Evolutionary conservation across 1,139 yeast genomes (phyloP), one percentile per base, ranked within the genome.

Genomic region (Yamadazyma sp.): DNA sequence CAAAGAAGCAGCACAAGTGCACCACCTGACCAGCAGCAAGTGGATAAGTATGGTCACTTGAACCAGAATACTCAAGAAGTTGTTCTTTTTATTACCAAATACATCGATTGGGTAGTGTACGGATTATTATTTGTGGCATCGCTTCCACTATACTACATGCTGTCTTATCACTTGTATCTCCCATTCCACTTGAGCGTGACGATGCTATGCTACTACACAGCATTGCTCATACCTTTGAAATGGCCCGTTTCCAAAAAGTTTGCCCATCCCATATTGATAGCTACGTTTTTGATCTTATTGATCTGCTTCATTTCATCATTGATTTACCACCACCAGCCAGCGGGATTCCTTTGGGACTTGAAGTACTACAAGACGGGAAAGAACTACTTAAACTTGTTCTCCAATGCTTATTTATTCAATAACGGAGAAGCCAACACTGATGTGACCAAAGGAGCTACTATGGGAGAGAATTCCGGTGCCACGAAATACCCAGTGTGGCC

Each of bases 221-320:
- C 84, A 6, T 58, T 80, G 40, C 55, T 73, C 22, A 59, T 81
- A 4, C 80, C 82, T 11, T 57, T 62, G 38, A 60, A 54, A 37
- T 68, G 77, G 77, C 56, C 78, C 57, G 29, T 67, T 49, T 45
- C 74, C 51, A 64, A 73, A 67, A 57, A 70, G 59, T 54, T 74
- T 64, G 65, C 86, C 21, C 94, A 86, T 52, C 95, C 95, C 0
- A 84, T 86, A 28, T 62, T 86, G 38, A 65, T 83, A 18, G 77
- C 82, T 45, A 84, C 88, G 3, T 80, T 75, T 1, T 50, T 75
- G 15, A 75, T 82, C n/a, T 66, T 85, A 48, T 64, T 86, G 31
- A 65, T 78, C 9, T 80, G 81, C 47, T 82, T 78, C 52, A 70
- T 86, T 16, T 76, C 85, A 12, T 73, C 83, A 14, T 54, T 73